Conservation (phyloP, 1,284 basidiomycete species). For the Bjerkandera adusta region DNA sequence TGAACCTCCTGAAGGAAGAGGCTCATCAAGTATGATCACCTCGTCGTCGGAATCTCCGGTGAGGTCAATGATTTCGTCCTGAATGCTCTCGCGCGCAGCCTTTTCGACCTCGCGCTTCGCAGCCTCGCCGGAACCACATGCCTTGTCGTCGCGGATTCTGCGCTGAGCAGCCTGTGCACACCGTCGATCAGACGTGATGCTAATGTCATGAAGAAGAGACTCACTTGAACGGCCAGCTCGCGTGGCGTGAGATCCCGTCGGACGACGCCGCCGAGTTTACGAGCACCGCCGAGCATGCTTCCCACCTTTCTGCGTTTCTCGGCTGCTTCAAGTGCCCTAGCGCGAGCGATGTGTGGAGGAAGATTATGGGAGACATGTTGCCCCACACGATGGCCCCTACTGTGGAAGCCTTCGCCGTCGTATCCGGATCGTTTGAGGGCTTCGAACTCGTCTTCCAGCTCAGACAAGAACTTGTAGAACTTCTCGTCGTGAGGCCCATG, state of each 20-base stretch:
- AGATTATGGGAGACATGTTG: constrained; percentile 59
- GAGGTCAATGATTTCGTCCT: constrained; percentile 61
- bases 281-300: constrained; percentile 50
- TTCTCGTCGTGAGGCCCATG: constrained; percentile 85
- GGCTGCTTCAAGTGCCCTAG: constrained; percentile 72
- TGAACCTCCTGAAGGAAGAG: constrained; percentile 8
- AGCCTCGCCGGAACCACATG: constrained; percentile 61
- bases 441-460: constrained; percentile 81
- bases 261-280: constrained; percentile 48
- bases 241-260: constrained; percentile 52
- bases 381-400: constrained; percentile 66
- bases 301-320: constrained; percentile 60
- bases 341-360: constrained; percentile 59
- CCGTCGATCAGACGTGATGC: neutral
- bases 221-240: constrained; percentile 75
- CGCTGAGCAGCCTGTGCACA: constrained; percentile 74
- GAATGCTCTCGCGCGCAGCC: constrained; percentile 65
- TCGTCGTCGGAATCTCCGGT: constrained; percentile 40
- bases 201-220: constrained; percentile 24
- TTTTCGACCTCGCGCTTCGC: constrained; percentile 68
- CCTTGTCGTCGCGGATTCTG: constrained; percentile 66
- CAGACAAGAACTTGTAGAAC: constrained; percentile 77
- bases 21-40: constrained; percentile 27
- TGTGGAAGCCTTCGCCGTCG: constrained; percentile 80
- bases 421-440: constrained; percentile 75